Evolutionary conservation across 805 yeast genomes (phyloP).

Genomic region (Monosporozyma siamensis): DNA sequence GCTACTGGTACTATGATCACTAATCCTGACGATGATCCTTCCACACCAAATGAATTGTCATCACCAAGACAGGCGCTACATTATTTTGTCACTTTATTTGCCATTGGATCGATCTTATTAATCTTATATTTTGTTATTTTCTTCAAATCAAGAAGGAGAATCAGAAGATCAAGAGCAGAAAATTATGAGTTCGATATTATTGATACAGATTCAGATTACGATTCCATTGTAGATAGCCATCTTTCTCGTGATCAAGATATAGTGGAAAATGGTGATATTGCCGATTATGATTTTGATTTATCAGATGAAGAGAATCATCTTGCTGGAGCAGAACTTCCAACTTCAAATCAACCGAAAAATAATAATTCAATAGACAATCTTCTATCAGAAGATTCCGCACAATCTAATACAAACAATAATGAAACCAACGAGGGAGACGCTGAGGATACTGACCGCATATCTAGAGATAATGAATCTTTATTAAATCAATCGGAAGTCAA

Average conservation of each 20-base stretch:
- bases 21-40: conserved; percentile 18
- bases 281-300: conserved; percentile 28
- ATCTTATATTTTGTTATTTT: conserved; percentile 39
- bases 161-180: conserved; percentile 55
- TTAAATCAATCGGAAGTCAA: neutral
- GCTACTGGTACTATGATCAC: neutral
- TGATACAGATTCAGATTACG: conserved; percentile 45
- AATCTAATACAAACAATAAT: neutral
- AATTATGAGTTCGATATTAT: conserved; percentile 71
- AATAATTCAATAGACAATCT: neutral
- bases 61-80: conserved; percentile 43
- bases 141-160: conserved; percentile 33
- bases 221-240: conserved; percentile 22
- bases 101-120: conserved; percentile 46
- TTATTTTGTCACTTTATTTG: conserved; percentile 50
- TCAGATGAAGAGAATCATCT: conserved; percentile 24
- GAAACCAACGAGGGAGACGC: neutral
- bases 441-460: neutral
- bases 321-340: neutral
- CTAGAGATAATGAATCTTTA: neutral
- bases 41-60: conserved; percentile 28
- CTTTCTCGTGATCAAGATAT: conserved; percentile 8
- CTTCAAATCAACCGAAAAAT: neutral
- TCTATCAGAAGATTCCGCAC: neutral
- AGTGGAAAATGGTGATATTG: conserved; percentile 15